Percentiles rank a stretch among this genome's conserved stretches.
Evolutionary conservation across 306 rosid species (phyloP).

Genomic region (Rubus parviflorus): DNA sequence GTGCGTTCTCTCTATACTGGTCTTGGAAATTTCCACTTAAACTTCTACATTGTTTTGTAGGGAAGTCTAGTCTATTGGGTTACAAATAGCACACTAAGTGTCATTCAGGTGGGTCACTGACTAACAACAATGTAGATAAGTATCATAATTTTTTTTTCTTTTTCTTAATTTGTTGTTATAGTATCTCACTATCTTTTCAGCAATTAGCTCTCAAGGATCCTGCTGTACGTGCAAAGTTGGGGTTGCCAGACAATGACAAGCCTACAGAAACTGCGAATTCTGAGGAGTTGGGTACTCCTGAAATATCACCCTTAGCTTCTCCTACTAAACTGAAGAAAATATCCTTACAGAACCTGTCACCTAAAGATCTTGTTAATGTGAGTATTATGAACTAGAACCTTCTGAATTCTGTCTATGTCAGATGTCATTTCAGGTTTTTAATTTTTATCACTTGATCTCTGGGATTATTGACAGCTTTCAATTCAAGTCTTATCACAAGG

Average conservation of each 20-base stretch:
- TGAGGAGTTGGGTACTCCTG: slow-evolving; percentile 35
- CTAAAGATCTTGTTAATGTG: slow-evolving; percentile 63
- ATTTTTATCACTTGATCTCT: slow-evolving; percentile 1
- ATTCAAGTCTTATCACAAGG: slow-evolving; percentile 53
- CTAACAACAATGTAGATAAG: not conserved
- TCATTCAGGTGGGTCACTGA: slow-evolving; percentile 60
- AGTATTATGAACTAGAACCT: slow-evolving; percentile 43
- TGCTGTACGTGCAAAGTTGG: slow-evolving; percentile 60
- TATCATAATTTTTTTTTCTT: not conserved
- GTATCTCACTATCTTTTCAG: slow-evolving; percentile 48
- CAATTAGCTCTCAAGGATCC: slow-evolving; percentile 66
- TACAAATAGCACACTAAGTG: slow-evolving; percentile 64
- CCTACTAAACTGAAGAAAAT: slow-evolving; percentile 46
- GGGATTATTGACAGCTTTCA: slow-evolving; percentile 62
- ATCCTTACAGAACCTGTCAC: slow-evolving; percentile 54
- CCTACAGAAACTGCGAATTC: slow-evolving; percentile 28
- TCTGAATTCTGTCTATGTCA: slow-evolving; percentile 1
- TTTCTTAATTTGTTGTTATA: not conserved
- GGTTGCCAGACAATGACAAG: slow-evolving; percentile 46
- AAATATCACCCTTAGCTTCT: slow-evolving; percentile 35
- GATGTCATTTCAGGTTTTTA: not conserved
- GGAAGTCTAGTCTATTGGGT: slow-evolving; percentile 93
- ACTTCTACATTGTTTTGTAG: slow-evolving; percentile 43
- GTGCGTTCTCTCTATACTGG: slow-evolving; percentile 5
- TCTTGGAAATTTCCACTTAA: not conserved